phyloP scores from a whole-genome alignment of 192 early-diverging fungal species.

The Backusella westeae region DNA sequence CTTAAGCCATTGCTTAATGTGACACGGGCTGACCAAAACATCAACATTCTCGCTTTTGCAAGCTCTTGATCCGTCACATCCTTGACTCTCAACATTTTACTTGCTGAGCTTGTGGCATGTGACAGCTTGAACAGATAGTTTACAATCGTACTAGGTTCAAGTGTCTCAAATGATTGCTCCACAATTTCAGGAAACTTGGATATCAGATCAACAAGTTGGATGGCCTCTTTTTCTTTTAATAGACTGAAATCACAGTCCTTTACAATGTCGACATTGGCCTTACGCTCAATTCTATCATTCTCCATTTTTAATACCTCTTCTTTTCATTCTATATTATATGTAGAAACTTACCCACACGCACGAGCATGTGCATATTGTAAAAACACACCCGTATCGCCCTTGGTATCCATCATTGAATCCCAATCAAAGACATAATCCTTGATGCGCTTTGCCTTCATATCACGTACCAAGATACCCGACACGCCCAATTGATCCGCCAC shows the following conservation, averaged over 20 bases:
- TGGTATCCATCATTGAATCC: slow-evolving; percentile 84
- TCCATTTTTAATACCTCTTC: background rate
- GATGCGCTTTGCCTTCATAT: slow-evolving; percentile 80
- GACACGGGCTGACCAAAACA: slow-evolving; percentile 73
- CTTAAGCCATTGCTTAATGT: slow-evolving; percentile 79
- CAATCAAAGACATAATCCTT: slow-evolving; percentile 93
- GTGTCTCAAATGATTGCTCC: slow-evolving; percentile 45
- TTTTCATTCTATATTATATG: background rate
- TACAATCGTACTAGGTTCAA: slow-evolving; percentile 81
- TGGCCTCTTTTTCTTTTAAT: slow-evolving; percentile 68
- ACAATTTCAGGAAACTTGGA: slow-evolving; percentile 83
- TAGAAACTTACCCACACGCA: slow-evolving; percentile 64
- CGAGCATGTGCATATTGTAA: slow-evolving; percentile 95
- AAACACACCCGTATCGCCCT: slow-evolving; percentile 95
- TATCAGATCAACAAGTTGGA: slow-evolving; percentile 67
- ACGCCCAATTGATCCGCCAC: slow-evolving; percentile 84
- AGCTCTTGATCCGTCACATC: slow-evolving; percentile 52
- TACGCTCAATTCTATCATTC: slow-evolving; percentile 65
- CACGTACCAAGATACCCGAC: slow-evolving; percentile 86
- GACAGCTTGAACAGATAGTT: slow-evolving; percentile 74
- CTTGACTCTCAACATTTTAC: slow-evolving; percentile 65
- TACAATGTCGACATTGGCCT: slow-evolving; percentile 46
- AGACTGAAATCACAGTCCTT: slow-evolving; percentile 53
- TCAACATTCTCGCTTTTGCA: slow-evolving; percentile 74
- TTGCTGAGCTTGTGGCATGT: slow-evolving; percentile 70